Evolutionary conservation across 2,329 filamentous ascomycete genomes (phyloP), one percentile per base, ranked within the genome.

Genomic region (Davidsoniella virescens): DNA sequence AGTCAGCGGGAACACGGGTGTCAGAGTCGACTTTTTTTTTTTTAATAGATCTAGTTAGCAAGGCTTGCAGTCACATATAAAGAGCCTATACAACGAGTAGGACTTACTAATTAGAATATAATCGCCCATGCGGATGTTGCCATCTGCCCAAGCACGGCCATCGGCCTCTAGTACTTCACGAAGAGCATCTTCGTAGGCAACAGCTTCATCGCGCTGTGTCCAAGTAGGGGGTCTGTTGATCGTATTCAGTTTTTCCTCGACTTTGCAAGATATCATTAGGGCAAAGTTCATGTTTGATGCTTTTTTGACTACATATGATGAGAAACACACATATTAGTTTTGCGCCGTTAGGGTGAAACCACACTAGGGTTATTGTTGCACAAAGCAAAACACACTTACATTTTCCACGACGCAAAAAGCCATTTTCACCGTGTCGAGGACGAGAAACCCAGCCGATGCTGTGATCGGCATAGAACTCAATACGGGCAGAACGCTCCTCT

Each of bases 81-180:
- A 12, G 4, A 43, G 17, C 17, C n/a, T 18, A 12, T 10, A 43
- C 5, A 43, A 43, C 17, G 12, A 42, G 14, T 12, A 37, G 14
- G 20, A 38, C 52, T 46, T 53, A 55, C 53, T 52, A 7, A 55
- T 67, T 29, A 84, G 68, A 53, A 88, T 85, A 63, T 87, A 88
- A 64, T 93, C 86, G 51, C 87, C 87, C 18, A 93, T 70, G 47
- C 86, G 84, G 57, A 94, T 82, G 63, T 92, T 87, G 54, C 86
- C 87, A 60, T 87, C 84, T 16, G 85, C 85, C 82, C 82, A 84
- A 25, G 82, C 82, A 25, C 80, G 76, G 16, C 79, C 78, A 51
- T 84, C 71, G 45, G 80, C 76, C 44, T 79, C 72, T 37, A 88
- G 70, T 16, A 82, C 75, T 53, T 82, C 73, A 56, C 76, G 73